Conservation (phyloP, 2,329 filamentous ascomycete genomes). For the Aspergillus pseudonomiae region DNA sequence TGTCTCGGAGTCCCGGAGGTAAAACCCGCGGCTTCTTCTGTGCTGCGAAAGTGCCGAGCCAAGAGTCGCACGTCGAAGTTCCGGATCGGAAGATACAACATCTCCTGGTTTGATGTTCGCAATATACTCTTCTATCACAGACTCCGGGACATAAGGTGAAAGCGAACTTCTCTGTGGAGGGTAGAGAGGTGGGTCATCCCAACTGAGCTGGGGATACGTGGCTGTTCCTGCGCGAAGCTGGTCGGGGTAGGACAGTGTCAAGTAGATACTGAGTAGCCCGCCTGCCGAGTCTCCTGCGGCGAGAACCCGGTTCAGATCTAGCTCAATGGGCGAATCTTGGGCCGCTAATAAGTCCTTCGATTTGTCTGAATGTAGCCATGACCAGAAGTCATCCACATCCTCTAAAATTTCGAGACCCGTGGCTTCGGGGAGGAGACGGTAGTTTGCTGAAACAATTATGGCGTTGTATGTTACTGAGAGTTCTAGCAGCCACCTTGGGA, state of each 20-base stretch:
- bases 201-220: background rate
- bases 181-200: background rate
- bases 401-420: background rate
- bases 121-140: background rate
- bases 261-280: background rate
- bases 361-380: background rate
- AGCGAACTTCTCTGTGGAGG: background rate
- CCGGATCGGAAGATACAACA: background rate
- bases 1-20: background rate
- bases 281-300: background rate
- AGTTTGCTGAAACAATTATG: constrained; percentile 3
- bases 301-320: background rate
- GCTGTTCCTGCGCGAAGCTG: background rate
- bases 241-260: background rate
- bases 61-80: background rate
- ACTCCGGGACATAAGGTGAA: background rate
- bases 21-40: background rate
- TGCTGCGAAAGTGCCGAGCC: background rate
- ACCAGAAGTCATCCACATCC: constrained; percentile 4
- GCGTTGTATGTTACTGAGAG: background rate
- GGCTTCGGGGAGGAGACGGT: constrained; percentile 1
- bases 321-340: background rate
- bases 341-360: background rate
- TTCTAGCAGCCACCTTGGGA: background rate
- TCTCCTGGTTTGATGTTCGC: background rate